Conservation (phyloP, 2,329 filamentous ascomycete species). For the Colletotrichum salicis region DNA sequence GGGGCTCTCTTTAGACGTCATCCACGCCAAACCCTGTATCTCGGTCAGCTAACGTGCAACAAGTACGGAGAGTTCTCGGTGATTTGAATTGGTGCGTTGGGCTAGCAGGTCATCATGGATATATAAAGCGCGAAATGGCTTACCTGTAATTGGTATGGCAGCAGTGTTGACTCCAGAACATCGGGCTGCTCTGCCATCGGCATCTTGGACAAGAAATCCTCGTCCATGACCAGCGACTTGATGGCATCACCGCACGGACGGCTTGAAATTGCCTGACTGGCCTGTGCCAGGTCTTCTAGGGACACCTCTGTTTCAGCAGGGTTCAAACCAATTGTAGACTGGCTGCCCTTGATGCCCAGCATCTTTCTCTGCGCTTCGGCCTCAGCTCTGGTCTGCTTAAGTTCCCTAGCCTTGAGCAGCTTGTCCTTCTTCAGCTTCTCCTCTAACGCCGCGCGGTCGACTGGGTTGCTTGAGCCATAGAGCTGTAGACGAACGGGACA, state of each 20-base stretch:
- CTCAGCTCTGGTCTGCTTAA: constrained; percentile 63
- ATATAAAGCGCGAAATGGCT: neutral
- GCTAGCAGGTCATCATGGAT: neutral
- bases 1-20: constrained; percentile 80
- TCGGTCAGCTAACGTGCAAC: neutral
- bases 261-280: constrained; percentile 75
- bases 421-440: constrained; percentile 71
- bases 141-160: constrained; percentile 81
- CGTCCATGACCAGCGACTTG: constrained; percentile 77
- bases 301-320: constrained; percentile 53
- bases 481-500: constrained; percentile 77
- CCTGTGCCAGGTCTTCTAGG: constrained; percentile 72
- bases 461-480: constrained; percentile 72
- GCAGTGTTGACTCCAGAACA: constrained; percentile 71
- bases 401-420: constrained; percentile 68
- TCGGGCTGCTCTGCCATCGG: constrained; percentile 77
- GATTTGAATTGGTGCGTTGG: neutral
- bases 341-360: constrained; percentile 51
- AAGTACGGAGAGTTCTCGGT: neutral
- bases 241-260: constrained; percentile 72
- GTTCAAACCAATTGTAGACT: constrained; percentile 51
- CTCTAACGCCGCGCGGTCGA: constrained; percentile 65
- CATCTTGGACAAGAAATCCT: constrained; percentile 76
- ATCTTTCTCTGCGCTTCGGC: constrained; percentile 63
- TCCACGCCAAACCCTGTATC: constrained; percentile 80